Percentiles rank a stretch among this genome's conserved stretches.
phyloP scores from a whole-genome alignment of 2,329 filamentous ascomycete species.

The Neodidymelliopsis sp. region DNA sequence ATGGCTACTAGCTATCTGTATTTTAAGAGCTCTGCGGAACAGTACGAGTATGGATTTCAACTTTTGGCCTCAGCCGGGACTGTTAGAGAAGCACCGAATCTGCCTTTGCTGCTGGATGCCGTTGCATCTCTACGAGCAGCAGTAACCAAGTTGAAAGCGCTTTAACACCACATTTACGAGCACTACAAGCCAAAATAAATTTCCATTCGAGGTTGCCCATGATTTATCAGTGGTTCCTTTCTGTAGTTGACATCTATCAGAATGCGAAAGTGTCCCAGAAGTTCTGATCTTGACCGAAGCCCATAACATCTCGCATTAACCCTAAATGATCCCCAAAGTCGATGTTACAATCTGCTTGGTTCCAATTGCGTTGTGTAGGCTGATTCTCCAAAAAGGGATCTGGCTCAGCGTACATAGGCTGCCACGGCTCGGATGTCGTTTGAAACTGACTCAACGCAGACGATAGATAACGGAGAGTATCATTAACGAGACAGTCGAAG shows the following conservation, averaged over 20 bases:
- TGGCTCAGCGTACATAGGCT: too few relatives aligned
- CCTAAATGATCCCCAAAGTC: background rate
- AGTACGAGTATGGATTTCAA: background rate
- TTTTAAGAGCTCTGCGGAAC: background rate
- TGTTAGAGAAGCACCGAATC: too few relatives aligned
- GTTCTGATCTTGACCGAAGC: conserved; percentile 4
- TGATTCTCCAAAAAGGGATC: too few relatives aligned
- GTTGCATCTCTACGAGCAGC: too few relatives aligned
- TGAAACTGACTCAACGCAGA: background rate
- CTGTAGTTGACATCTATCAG: background rate
- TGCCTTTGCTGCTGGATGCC: too few relatives aligned
- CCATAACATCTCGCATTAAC: conserved; percentile 4
- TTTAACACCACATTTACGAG: too few relatives aligned
- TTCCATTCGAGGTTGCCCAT: too few relatives aligned
- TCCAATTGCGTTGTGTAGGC: too few relatives aligned
- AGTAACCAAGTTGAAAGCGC: background rate
- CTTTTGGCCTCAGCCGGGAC: background rate
- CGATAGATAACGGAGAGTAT: conserved; percentile 1
- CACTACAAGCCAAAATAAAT: too few relatives aligned
- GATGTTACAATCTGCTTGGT: background rate
- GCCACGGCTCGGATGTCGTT: too few relatives aligned
- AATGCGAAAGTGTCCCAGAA: conserved; percentile 2
- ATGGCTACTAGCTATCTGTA: conserved; percentile 15
- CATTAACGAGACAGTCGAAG: conserved; percentile 1
- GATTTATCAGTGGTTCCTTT: too few relatives aligned